A percentile compares a stretch with the other conserved stretches of the same genome.
Evolutionary conservation across 768 basidiomycete genomes (phyloP).

Genomic region (Coprinopsis sp.): DNA sequence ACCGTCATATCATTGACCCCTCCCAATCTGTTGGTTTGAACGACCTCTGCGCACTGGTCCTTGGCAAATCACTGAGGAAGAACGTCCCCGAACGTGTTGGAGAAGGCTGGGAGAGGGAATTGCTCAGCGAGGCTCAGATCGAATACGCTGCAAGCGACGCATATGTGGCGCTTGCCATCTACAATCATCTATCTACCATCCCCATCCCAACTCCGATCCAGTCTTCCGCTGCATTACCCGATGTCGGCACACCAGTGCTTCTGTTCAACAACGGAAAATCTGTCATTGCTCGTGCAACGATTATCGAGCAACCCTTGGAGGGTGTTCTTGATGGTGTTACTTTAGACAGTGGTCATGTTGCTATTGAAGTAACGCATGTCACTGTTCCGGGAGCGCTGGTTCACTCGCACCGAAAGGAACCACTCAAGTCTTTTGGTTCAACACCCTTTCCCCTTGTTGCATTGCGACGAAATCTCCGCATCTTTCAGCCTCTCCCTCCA

Average conservation of each 20-base stretch:
- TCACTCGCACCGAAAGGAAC: constrained; percentile 8
- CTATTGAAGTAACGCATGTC: constrained; percentile 13
- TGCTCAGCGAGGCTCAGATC: too few relatives aligned
- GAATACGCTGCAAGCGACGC: constrained; percentile 11
- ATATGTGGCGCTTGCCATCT: constrained; percentile 19
- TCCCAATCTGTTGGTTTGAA: constrained; percentile 19
- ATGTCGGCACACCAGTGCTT: not conserved
- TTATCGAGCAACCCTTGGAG: not conserved
- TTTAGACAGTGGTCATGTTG: not conserved
- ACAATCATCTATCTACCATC: not conserved
- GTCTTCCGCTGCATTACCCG: not conserved
- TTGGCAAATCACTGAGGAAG: constrained; percentile 15
- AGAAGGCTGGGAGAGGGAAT: too few relatives aligned
- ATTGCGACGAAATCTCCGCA: constrained; percentile 2
- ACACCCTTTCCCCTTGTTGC: constrained; percentile 13
- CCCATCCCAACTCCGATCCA: not conserved
- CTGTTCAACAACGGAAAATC: too few relatives aligned
- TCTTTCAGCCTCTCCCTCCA: too few relatives aligned
- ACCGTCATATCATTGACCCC: constrained; percentile 13
- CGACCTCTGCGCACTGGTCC: constrained; percentile 24
- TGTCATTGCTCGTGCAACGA: not conserved
- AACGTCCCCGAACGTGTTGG: constrained; percentile 20
- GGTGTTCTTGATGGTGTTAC: not conserved
- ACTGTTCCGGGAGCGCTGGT: constrained; percentile 16
- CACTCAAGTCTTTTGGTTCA: constrained; percentile 14